Evolutionary conservation across 768 basidiomycete genomes (phyloP), one percentile per base, ranked within the genome.

Genomic region (Hysterangium stoloniferum): DNA sequence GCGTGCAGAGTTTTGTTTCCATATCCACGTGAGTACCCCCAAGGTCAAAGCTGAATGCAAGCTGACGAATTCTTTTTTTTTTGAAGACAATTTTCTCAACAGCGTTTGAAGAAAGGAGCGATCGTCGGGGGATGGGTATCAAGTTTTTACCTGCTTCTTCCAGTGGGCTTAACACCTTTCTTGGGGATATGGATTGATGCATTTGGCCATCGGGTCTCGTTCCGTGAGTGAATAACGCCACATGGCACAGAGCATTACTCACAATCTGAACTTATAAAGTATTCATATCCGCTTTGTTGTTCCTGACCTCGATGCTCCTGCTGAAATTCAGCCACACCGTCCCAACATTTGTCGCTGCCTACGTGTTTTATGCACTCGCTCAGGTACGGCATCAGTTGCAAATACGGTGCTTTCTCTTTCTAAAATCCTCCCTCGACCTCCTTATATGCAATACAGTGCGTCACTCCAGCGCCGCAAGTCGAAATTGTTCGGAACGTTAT

Each of bases 121-220:
- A 65, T 71, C 47, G 63, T 71, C 29, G 69, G 69, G n/a, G 69
- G 70, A 51, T 71, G 70, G 70, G 70, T 71, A 9, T 68, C 69
- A 3, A 69, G 66, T 53, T 68, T 71, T 60, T 71, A 71, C 57
- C 57, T 71, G 34, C 59, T 71, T 35, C 64, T 71, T 6, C 70
- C 70, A 1, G 65, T 65, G 6, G 64, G 64, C 41, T 52, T 71
- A 52, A 71, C 69, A 3, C 70, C 70, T 27, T 68, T 71, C 59
- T 47, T 70, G 34, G 69, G 70, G 24, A 61, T 71, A 45, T 69
- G 68, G 56, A 66, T 71, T 43, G 70, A 71, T 58, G 56, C 62
- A 7, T 67, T 59, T 47, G 70, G 70, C 13, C 63, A 69, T 48
- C 64, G 70, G 9, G 61, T 71, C 15, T 60, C 65, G 19, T 66